phyloP scores from a whole-genome alignment of 106 monocot genomes.

The Acorus gramineus region DNA sequence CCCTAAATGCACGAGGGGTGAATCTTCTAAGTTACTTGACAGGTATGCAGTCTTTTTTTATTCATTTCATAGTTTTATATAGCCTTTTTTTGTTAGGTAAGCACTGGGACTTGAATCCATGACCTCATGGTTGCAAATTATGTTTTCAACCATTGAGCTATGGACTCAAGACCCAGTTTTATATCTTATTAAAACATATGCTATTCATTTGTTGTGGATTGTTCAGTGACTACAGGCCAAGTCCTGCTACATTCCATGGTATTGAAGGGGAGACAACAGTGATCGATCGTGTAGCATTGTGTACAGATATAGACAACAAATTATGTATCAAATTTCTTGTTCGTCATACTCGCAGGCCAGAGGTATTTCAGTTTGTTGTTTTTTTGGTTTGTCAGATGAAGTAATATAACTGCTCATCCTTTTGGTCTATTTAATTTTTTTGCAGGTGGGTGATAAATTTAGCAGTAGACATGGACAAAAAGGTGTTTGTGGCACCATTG shows the following conservation, averaged over 20 bases:
- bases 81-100: background rate
- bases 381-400: too few relatives aligned
- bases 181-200: too few relatives aligned
- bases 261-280: too few relatives aligned
- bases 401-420: background rate
- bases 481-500: conserved; percentile 92
- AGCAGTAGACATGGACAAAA: conserved; percentile 99
- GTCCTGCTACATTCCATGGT: too few relatives aligned
- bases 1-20: conserved; percentile 37
- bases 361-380: conserved; percentile 21
- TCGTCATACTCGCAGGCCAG: conserved; percentile 86
- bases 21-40: conserved; percentile 9
- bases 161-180: too few relatives aligned
- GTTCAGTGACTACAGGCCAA: too few relatives aligned
- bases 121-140: too few relatives aligned
- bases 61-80: conserved; percentile 1
- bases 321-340: conserved; percentile 73
- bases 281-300: conserved; percentile 13
- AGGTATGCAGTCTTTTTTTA: conserved; percentile 5
- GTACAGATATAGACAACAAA: conserved; percentile 52
- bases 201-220: too few relatives aligned
- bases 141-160: too few relatives aligned
- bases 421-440: conserved; percentile 3
- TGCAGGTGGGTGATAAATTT: conserved; percentile 92
- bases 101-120: too few relatives aligned